Evolutionary conservation across 2,329 filamentous ascomycete species (phyloP).

Genomic region (Aureobasidium musti): DNA sequence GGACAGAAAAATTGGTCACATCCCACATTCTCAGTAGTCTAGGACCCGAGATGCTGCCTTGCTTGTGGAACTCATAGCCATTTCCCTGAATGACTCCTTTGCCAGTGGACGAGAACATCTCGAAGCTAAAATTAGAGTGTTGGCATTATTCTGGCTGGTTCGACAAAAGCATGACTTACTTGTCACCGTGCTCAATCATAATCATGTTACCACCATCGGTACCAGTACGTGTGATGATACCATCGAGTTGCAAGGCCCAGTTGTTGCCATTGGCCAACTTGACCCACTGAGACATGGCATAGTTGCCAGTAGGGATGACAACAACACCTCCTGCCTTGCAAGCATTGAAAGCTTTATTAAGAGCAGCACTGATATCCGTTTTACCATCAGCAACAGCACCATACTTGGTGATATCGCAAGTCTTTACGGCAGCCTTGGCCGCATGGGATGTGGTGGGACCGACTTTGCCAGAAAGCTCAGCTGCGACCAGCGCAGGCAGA

Average conservation of each 20-base stretch:
- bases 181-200: slow-evolving; percentile 48
- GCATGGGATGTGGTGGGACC: slow-evolving; percentile 49
- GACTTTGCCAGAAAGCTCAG: slow-evolving; percentile 46
- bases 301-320: slow-evolving; percentile 54
- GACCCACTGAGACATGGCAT: slow-evolving; percentile 55
- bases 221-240: slow-evolving; percentile 56
- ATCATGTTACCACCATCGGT: slow-evolving; percentile 57
- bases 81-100: slow-evolving; percentile 57
- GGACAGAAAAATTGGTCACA: slow-evolving; percentile 52
- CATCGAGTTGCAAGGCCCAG: slow-evolving; percentile 57
- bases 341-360: slow-evolving; percentile 53
- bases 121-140: slow-evolving; percentile 45
- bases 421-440: slow-evolving; percentile 51
- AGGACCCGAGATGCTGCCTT: slow-evolving; percentile 47
- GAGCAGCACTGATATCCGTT: slow-evolving; percentile 55
- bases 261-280: slow-evolving; percentile 51
- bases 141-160: slow-evolving; percentile 31
- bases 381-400: slow-evolving; percentile 54
- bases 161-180: not conserved
- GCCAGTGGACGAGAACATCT: slow-evolving; percentile 56
- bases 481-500: slow-evolving; percentile 38
- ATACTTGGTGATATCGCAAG: slow-evolving; percentile 57
- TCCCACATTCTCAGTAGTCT: slow-evolving; percentile 52
- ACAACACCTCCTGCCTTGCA: slow-evolving; percentile 56
- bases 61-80: slow-evolving; percentile 53